phyloP scores from a whole-genome alignment of 441 rosid species.

The Mallotus japonicus region DNA sequence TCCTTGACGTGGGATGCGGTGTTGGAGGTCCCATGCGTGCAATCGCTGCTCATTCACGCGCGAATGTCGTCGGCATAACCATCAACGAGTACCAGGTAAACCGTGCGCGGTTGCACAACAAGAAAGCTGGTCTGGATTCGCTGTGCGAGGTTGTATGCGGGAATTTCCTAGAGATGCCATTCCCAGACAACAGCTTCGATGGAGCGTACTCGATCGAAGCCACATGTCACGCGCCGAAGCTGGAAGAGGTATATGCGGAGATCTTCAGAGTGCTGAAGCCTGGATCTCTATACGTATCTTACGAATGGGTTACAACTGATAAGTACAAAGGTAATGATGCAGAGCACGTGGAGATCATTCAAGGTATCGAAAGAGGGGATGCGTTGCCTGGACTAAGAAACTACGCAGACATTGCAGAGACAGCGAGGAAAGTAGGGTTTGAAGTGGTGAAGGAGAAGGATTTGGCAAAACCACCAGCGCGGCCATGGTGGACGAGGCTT shows the following conservation, averaged over 20 bases:
- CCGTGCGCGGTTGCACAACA: constrained; percentile 77
- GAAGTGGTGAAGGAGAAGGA: constrained; percentile 82
- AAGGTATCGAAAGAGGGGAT: constrained; percentile 85
- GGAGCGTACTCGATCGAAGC: constrained; percentile 98
- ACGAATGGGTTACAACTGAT: constrained; percentile 92
- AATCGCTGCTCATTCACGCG: constrained; percentile 78
- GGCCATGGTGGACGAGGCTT: constrained; percentile 81
- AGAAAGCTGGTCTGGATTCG: constrained; percentile 71
- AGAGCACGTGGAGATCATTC: constrained; percentile 69
- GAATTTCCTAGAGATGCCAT: constrained; percentile 84
- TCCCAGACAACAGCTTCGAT: constrained; percentile 62
- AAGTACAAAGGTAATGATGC: constrained; percentile 42
- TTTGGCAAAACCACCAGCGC: constrained; percentile 65
- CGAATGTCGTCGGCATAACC: constrained; percentile 80
- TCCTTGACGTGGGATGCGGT: constrained; percentile 88
- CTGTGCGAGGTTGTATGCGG: constrained; percentile 83
- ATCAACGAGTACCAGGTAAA: constrained; percentile 91
- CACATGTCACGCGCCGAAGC: constrained; percentile 89
- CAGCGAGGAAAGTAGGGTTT: constrained; percentile 70
- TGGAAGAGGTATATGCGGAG: constrained; percentile 81
- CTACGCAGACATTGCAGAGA: constrained; percentile 52
- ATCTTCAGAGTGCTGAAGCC: constrained; percentile 76
- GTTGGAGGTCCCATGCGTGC: constrained; percentile 98
- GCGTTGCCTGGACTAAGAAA: constrained; percentile 80
- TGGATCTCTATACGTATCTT: constrained; percentile 70